Evolutionary conservation across 179 eudicot genomes (phyloP).

Genomic region (Silene vulgaris): DNA sequence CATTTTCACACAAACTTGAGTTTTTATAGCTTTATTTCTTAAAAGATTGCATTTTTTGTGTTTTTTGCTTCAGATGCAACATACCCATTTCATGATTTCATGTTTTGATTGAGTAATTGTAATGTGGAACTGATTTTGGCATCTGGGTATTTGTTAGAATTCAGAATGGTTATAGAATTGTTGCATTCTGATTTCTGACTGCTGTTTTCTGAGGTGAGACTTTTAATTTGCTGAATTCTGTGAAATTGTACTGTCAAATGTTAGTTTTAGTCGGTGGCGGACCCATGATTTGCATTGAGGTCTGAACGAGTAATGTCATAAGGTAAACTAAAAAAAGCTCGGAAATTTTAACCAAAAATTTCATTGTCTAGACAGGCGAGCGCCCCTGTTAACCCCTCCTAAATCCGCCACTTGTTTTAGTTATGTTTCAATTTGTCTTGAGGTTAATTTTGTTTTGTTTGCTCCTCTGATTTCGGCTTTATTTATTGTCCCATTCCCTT

Average conservation of each 20-base stretch:
- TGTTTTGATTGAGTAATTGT: constrained; percentile 17
- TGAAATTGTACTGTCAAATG: background rate
- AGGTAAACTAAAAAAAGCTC: too few species aligned
- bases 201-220: constrained; percentile 24
- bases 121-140: constrained; percentile 24
- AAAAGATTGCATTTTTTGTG: background rate
- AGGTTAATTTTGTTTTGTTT: constrained; percentile 18
- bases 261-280: constrained; percentile 10
- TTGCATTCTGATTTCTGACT: constrained; percentile 18
- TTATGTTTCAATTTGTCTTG: constrained; percentile 12
- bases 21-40: constrained; percentile 7
- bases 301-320: too few species aligned
- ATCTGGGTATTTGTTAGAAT: constrained; percentile 27
- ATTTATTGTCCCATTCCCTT: constrained; percentile 15
- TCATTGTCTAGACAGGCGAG: too few species aligned
- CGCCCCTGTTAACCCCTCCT: background rate
- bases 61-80: constrained; percentile 9
- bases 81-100: constrained; percentile 23
- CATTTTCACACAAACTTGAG: constrained; percentile 21
- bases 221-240: constrained; percentile 15
- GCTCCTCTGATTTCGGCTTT: constrained; percentile 15
- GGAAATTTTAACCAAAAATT: too few species aligned
- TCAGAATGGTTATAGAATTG: constrained; percentile 20
- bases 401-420: background rate
- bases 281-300: too few species aligned